Evolutionary conservation across 2,329 filamentous ascomycete genomes (phyloP), one percentile per base, ranked within the genome.

Genomic region (Whalleya microplaca): DNA sequence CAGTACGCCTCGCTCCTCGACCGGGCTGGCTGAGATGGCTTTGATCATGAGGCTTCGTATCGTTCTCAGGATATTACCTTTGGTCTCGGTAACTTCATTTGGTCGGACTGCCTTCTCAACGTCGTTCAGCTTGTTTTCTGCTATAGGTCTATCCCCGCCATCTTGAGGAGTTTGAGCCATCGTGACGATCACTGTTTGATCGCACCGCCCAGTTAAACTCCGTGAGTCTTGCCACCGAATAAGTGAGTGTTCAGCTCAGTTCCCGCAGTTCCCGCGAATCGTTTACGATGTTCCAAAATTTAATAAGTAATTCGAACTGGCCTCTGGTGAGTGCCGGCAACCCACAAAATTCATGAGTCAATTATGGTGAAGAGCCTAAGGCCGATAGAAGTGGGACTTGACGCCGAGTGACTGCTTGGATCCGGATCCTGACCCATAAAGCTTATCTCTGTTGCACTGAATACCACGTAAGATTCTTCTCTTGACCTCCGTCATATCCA

Each of bases 1-100:
- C 48, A 68, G 58, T 42, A 70, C 64, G 27, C 68, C 68, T 45
- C 68, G 65, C 21, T 65, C 55, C 51, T 70, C 68, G 29, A 70
- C 53, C 2, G 63, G 60, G 4, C 63, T 56, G 19, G 52, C 64
- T 10, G 55, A 55, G 44, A 67, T 53, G 6, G 56, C 23, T 21
- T 47, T 53, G 18, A 42, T 19, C 1, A 64, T 18, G 29, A 51
- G 43, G 1, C 37, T 9, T 45, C 43, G 57, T 48, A 55, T 7
- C 2, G n/a, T 45, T 18, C n/a, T 48, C 12, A 53, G 6, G 32
- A 32, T 23, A 4, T 20, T 32, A 23, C 32, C 46, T 29, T 52
- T 55, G 16, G 58, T 42, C 42, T 55, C 48, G 9, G 45, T 41
- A 18, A 48, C 42, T 20, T 64, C 46, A 3, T 41, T 54, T 27